Base-by-base conservation (phyloP, 345 rosid species). In the Eucalyptus microcorys region DNA sequence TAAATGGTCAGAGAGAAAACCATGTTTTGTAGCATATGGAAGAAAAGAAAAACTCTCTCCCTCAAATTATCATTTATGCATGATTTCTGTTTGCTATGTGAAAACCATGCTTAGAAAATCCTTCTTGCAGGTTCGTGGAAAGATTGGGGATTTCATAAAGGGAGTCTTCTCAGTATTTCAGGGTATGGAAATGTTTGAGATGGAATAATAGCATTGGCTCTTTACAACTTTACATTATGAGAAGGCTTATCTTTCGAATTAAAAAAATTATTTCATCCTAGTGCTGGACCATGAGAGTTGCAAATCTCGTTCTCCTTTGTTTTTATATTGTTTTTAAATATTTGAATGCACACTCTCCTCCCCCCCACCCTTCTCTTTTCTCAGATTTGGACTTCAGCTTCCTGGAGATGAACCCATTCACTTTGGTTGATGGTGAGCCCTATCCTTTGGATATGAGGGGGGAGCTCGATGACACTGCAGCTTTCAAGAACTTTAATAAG, bases 371-470 rank as follows among this genome's bases (percentile, higher is more conserved):
- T 7, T 17, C 24, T 21, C 53, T 49, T 80, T 34, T 45, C 43
- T 52, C 91, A 97, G 99, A 97, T 92, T 94, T 97, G 91, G 99
- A 97, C 93, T 97, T 97, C 93, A 96, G 95, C 90, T 96, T 97
- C 86, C 66, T 97, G 90, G 98, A 96, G 95, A 94, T 97, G 98
- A 98, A 98, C 91, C 99, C 99, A 86, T 98, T 98, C 91, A 94
- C 99, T 19, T 90, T 98, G 86, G 96, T 97, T 49, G 92, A 95
- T 89, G 96, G 99, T 55, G 96, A 98, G 90, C 99, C 99, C 22
- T 98, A 92, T 90, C 99, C 99, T 76, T 89, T 98, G 89, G 99
- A 98, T 92, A 97, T 98, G 99, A 97, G 99, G 89, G 99, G 99
- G 89, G 99, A 98, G 90, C 87, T 98, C 89, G 99, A 98, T 81